These are phyloP conservation scores for Thyridium curvatum DNA, from an alignment of 2,329 filamentous ascomycete species.

Conservation along the genomic window DNA sequence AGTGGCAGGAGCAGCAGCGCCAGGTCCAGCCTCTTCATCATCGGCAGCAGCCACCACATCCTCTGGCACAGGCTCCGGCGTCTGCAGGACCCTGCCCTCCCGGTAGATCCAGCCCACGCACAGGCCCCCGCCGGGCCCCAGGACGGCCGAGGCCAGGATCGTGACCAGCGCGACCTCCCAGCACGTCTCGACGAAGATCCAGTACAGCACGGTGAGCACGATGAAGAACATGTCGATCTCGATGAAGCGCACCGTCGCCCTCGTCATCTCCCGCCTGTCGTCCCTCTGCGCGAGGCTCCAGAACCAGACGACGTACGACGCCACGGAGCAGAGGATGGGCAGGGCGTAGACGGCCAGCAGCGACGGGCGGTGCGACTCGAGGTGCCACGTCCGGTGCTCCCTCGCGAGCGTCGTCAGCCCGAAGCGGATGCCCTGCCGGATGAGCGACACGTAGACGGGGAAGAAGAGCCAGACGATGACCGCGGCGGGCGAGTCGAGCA, in stretches of 20 bases:
- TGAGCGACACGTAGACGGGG: slow-evolving; percentile 39
- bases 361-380: slow-evolving; percentile 33
- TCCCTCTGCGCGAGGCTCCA: slow-evolving; percentile 28
- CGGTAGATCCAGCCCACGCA: slow-evolving; percentile 24
- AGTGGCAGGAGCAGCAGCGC: not conserved
- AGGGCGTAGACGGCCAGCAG: slow-evolving; percentile 36
- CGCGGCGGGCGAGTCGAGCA: slow-evolving; percentile 25
- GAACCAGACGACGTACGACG: slow-evolving; percentile 25
- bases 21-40: not conserved
- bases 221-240: slow-evolving; percentile 40
- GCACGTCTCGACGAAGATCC: slow-evolving; percentile 45
- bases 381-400: slow-evolving; percentile 26
- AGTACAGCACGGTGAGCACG: slow-evolving; percentile 42
- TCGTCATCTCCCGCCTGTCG: slow-evolving; percentile 44
- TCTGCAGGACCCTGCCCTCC: slow-evolving; percentile 11
- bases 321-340: slow-evolving; percentile 34
- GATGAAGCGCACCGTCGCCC: slow-evolving; percentile 36
- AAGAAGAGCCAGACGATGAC: slow-evolving; percentile 46
- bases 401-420: slow-evolving; percentile 7
- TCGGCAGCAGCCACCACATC: not conserved
- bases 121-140: slow-evolving; percentile 29
- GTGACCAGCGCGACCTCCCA: slow-evolving; percentile 24
- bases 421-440: slow-evolving; percentile 29
- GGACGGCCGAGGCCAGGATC: slow-evolving; percentile 15
- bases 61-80: not conserved